phyloP scores from a whole-genome alignment of 345 rosid species.

The Rhodamnia argentea region DNA sequence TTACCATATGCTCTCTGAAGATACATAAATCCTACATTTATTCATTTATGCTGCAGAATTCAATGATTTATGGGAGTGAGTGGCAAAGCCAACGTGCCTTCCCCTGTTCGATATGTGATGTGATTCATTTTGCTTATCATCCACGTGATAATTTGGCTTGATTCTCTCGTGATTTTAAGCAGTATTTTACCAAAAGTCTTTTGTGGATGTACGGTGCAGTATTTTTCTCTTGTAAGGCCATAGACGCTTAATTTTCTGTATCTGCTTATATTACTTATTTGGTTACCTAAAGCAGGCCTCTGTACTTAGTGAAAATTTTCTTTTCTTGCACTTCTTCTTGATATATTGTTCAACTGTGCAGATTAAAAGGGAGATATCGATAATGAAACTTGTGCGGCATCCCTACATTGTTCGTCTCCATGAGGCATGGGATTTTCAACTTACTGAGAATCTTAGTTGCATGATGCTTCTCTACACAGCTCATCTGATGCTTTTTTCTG shows the following conservation, averaged over 20 bases:
- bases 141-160: not conserved
- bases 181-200: not conserved
- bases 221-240: not conserved
- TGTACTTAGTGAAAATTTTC: not conserved
- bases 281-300: not conserved
- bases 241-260: not conserved
- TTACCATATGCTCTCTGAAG: not conserved
- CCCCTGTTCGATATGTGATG: not conserved
- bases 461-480: not conserved
- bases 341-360: conserved; percentile 8
- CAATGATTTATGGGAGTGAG: not conserved
- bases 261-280: not conserved
- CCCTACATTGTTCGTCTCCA: conserved; percentile 86
- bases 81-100: not conserved
- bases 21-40: not conserved
- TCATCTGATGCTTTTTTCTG: not conserved
- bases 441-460: not conserved
- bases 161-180: not conserved
- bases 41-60: not conserved
- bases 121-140: not conserved
- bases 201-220: not conserved
- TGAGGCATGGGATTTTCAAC: conserved; percentile 39
- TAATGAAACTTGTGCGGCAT: conserved; percentile 98
- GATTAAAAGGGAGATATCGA: conserved; percentile 97
- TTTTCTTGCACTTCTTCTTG: not conserved